Evolutionary conservation across 2,329 filamentous ascomycete genomes (phyloP), one percentile per base, ranked within the genome.

Genomic region (Neophaeococcomyces mojaviensis): DNA sequence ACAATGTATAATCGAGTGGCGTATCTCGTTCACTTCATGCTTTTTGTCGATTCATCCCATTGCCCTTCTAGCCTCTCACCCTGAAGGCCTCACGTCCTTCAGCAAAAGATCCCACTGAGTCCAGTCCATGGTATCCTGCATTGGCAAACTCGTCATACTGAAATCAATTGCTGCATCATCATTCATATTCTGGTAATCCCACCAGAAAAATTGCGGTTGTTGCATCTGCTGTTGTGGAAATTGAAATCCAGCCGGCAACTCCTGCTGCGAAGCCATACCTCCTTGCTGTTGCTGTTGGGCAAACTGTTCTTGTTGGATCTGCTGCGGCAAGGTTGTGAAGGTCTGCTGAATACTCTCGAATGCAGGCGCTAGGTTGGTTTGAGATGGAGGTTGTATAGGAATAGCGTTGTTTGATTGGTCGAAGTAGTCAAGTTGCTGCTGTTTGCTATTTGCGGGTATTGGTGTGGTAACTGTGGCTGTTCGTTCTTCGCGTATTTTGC

Each of bases 101-200:
- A 44, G 37, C 32, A 44, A 20, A 9, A 28, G 30, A 19, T 44
- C 41, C 55, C 55, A 56, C 39, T 55, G 52, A 18, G 43, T 48
- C 55, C 55, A 58, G 39, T 58, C 54, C 52, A 58, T 55, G 5
- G 33, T 26, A 10, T 22, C 41, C 10, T 28, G 5, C 10, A 32
- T n/a, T 8, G 46, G 46, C 31, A 46, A 39, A 37, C 51, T 47
- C 3, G 47, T 44, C 22, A 49, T 42, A 13, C 43, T 52, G 24
- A 51, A 44, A 19, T 52, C 51, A 30, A 55, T 35, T 12, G 33
- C 48, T 13, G 54, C 19, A 12, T 39, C 50, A 24, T 51, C 47
- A 6, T 50, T 45, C 12, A 51, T 32, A 20, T 48, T 44, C 43
- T 37, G 10, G 8, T 15, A 24, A 30, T 44, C 32, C 41, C 41